Conservation (phyloP, 2,329 filamentous ascomycete species). For the Exophiala oligosperma region DNA sequence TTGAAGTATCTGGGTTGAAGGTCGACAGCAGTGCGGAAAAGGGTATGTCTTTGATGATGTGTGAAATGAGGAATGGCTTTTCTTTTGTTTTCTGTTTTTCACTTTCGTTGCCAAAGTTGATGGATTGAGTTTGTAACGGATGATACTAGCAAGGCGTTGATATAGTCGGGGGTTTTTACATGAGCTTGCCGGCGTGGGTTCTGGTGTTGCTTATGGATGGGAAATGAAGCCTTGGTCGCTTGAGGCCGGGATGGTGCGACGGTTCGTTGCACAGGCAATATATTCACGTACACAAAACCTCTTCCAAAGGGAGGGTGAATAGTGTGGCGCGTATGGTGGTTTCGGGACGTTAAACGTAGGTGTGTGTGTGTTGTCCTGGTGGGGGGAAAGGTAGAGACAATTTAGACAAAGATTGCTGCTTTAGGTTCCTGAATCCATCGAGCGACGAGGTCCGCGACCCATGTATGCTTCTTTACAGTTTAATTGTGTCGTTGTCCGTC, state of each 20-base stretch:
- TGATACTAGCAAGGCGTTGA: background rate
- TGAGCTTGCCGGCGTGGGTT: background rate
- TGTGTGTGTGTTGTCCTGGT: background rate
- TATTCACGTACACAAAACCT: background rate
- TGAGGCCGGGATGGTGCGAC: background rate
- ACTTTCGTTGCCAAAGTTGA: too few relatives aligned
- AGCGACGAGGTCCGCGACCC: background rate
- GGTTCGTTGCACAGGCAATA: background rate
- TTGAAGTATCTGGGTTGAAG: too few relatives aligned
- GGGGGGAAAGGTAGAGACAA: background rate
- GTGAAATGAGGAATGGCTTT: too few relatives aligned
- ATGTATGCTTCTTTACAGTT: too few relatives aligned
- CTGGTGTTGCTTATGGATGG: background rate
- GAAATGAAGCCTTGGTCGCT: background rate
- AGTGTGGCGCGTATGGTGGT: background rate
- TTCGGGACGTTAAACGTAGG: background rate
- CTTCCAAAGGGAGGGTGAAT: background rate
- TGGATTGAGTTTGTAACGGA: background rate
- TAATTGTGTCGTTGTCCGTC: too few relatives aligned
- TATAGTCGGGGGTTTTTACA: too few relatives aligned
- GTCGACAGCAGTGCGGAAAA: too few relatives aligned
- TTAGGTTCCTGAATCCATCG: constrained; percentile 3
- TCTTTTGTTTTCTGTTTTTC: too few relatives aligned
- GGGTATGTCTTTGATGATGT: too few relatives aligned
- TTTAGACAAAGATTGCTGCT: background rate